Base-by-base conservation (phyloP, 345 rosid genomes). In the Barbarea vulgaris region DNA sequence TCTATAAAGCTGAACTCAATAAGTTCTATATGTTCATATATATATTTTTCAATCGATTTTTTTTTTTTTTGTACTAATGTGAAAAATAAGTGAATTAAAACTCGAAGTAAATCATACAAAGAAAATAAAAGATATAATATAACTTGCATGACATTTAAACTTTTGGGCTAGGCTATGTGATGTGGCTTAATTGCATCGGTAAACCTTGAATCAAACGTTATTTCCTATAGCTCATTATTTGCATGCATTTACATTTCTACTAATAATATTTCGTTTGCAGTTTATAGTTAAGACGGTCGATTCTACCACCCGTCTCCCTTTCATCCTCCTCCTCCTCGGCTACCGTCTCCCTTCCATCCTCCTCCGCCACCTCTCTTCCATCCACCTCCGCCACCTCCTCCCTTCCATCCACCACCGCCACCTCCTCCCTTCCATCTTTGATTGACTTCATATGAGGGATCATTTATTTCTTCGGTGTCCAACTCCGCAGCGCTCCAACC, bases 291-390 rank as follows among this genome's bases (percentile, higher is more conserved):
- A 62, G 64, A 57, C 18, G 33, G 17, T 48, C 13, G 10, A 42
- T 28, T 53, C 50, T 72, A 72, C 62, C 53, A 52, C 27, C 70
- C 60, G n/a, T n/a, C n/a, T n/a, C n/a, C n/a, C n/a, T n/a, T n/a
- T n/a, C n/a, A n/a, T n/a, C n/a, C n/a, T n/a, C n/a, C n/a, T n/a
- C n/a, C n/a, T n/a, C n/a, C n/a, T n/a, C n/a, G n/a, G n/a, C n/a
- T n/a, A 1, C 72, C 36, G 1, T 47, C 60, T 3, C 68, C 69
- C 18, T 14, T 12, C 47, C 47, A 60, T 1, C 69, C 69, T 3
- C 73, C 73, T 5, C 73, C 52, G 0, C 71, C 71, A 2, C 60
- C 59, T 14, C 72, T 48, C 1, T 3, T 12, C 34, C 30, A 10
- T n/a, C n/a, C n/a, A n/a, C n/a, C n/a, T n/a, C n/a, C n/a, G n/a